Evolutionary conservation across 768 basidiomycete genomes (phyloP), one percentile per base, ranked within the genome.

Genomic region (Tephrocybe rancida): DNA sequence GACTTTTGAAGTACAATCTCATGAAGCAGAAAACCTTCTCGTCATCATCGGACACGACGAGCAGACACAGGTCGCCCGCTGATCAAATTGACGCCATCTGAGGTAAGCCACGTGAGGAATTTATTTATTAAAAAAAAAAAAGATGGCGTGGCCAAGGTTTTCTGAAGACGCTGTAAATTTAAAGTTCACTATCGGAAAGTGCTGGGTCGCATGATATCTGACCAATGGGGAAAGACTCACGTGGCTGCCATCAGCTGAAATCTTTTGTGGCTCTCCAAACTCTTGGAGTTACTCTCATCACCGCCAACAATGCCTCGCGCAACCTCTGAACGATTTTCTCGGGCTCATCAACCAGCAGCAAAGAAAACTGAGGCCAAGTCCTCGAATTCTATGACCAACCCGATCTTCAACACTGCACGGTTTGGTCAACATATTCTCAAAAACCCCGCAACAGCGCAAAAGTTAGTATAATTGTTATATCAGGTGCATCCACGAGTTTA

Each of bases 371-470:
- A 77, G 38, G 64, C 73, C 3, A 74, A 67, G 9, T 72, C 78
- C 0, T 75, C 77, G 3, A 73, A 75, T 49, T 79, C 82, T 34
- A 75, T 73, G 58, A 82, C 85, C n/a, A 94, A 93, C 64, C 93
- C 93, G 0, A 87, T 95, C 54, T 95, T 94, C 79, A 95, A 97
- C 65, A 97, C 95, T 3, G 90, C 92, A 65, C 81, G 91, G 60
- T 98, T 97, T 61, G 96, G 97, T 19, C 96, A 98, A 69, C 96
- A 99, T 74, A 98, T 99, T 60, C 80, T 98, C 55, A 98, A 96
- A 73, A 98, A 94, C 70, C 88, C 92, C 4, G 81, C 86, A 54
- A 89, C 93, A 29, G 93, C 93, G 5, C 92, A 96, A 77, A 88
- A 86, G 93, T 96, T 64, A 55, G 80, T 72, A n/a, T n/a, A 54